These are phyloP conservation scores for Pichia nanzhaoensis DNA, from an alignment of 805 yeast species.

Conservation along the genomic window DNA sequence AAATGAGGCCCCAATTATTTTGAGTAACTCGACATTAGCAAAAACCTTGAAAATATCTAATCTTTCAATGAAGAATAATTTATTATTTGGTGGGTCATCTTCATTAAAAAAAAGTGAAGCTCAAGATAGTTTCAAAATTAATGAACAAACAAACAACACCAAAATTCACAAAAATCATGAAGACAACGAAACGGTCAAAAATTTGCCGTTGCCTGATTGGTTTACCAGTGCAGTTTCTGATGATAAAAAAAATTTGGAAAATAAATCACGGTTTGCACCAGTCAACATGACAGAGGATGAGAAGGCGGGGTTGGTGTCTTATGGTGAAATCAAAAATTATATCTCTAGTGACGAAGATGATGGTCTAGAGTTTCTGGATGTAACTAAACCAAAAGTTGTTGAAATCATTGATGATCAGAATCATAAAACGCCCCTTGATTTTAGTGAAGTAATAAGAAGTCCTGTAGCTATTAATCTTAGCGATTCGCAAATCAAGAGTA, in stretches of 20 bases:
- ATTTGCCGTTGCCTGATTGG: conserved; percentile 30
- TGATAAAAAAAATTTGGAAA: neutral
- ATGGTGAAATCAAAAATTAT: conserved; percentile 38
- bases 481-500: no score
- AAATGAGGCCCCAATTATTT: conserved; percentile 19
- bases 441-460: no score
- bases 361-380: conserved; percentile 13
- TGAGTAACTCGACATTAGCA: conserved; percentile 19
- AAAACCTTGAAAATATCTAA: conserved; percentile 13
- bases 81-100: conserved; percentile 8
- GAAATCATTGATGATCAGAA: neutral
- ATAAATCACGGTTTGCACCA: neutral
- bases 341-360: conserved; percentile 16
- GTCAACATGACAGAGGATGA: conserved; percentile 32
- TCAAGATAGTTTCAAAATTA: neutral
- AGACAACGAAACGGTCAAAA: conserved; percentile 19
- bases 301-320: conserved; percentile 44
- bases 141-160: neutral
- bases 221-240: conserved; percentile 20
- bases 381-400: neutral
- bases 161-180: conserved; percentile 4
- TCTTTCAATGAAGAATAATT: conserved; percentile 15
- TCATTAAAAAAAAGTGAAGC: neutral
- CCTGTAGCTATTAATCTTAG: no score
- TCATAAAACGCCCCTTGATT: no score